Conservation (phyloP, 2,329 filamentous ascomycete genomes). For the Ophiostoma montium region DNA sequence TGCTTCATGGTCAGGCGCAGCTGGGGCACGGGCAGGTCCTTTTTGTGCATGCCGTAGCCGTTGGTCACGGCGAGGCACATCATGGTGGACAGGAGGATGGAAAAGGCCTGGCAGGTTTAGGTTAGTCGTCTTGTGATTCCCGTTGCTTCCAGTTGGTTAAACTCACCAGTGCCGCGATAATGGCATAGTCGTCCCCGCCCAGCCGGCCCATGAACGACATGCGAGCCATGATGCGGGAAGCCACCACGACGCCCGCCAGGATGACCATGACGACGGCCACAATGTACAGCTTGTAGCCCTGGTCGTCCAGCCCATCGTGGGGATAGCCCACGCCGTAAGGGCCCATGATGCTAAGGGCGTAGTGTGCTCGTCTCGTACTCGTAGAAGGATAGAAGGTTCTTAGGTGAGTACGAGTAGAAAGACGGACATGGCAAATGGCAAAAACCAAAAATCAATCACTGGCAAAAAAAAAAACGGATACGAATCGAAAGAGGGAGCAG, state of each 20-base stretch:
- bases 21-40: conserved; percentile 3
- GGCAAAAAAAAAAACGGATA: no score
- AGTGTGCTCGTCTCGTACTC: no score
- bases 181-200: no score
- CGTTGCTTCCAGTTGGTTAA: no score
- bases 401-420: no score
- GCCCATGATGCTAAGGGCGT: conserved; percentile 1
- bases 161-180: no score
- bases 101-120: conserved; percentile 2
- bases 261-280: conserved; percentile 8
- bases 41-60: conserved; percentile 11
- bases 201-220: no score
- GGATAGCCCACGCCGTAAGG: conserved; percentile 8
- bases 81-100: conserved; percentile 6
- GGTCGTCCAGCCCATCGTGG: conserved; percentile 6
- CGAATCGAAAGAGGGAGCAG: no score
- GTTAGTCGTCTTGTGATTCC: no score
- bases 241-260: conserved; percentile 5
- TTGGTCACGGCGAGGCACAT: conserved; percentile 11
- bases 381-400: no score
- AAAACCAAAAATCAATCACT: no score
- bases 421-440: no score
- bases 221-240: background rate
- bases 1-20: conserved; percentile 12
- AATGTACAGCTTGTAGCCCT: conserved; percentile 9